Evolutionary conservation across 768 basidiomycete genomes (phyloP).

Genomic region (Cantharellus anzutake): DNA sequence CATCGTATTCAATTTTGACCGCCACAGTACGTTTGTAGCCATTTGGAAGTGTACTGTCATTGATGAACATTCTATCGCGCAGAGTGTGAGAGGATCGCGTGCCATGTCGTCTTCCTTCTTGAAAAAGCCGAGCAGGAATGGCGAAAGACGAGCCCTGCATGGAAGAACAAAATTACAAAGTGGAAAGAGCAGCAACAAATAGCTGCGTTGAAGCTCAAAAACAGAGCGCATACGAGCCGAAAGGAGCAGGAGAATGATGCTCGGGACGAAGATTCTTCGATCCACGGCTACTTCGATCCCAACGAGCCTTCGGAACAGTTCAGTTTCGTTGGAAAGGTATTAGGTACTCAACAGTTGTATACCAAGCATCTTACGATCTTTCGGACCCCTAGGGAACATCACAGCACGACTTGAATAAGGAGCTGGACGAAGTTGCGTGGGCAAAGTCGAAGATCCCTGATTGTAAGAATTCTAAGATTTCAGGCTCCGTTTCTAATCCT

Average conservation of each 20-base stretch:
- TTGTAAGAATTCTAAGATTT: too few relatives aligned
- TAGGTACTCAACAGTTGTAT: too few relatives aligned
- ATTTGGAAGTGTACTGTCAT: background rate
- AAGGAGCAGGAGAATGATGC: slow-evolving; percentile 16
- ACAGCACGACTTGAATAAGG: slow-evolving; percentile 25
- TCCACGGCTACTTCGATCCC: slow-evolving; percentile 31
- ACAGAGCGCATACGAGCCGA: slow-evolving; percentile 18
- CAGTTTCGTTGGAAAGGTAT: too few relatives aligned
- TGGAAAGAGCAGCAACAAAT: slow-evolving; percentile 31
- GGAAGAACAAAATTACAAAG: slow-evolving; percentile 30
- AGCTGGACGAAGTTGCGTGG: slow-evolving; percentile 30
- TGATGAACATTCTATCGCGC: slow-evolving; percentile 32
- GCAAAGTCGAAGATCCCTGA: slow-evolving; percentile 13
- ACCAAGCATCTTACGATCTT: too few relatives aligned
- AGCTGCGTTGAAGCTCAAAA: slow-evolving; percentile 27
- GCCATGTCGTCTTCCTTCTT: slow-evolving; percentile 20
- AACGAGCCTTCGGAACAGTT: slow-evolving; percentile 26
- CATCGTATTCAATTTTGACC: background rate
- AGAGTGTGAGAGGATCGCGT: slow-evolving; percentile 36
- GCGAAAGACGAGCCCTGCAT: slow-evolving; percentile 27
- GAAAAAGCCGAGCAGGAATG: slow-evolving; percentile 29
- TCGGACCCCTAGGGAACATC: slow-evolving; percentile 29
- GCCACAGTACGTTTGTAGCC: too few relatives aligned
- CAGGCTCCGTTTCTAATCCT: slow-evolving; percentile 11
- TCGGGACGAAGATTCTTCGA: slow-evolving; percentile 9